These are phyloP conservation scores for Leccinum fallax DNA, from an alignment of 1,284 basidiomycete species.

Conservation along the genomic window DNA sequence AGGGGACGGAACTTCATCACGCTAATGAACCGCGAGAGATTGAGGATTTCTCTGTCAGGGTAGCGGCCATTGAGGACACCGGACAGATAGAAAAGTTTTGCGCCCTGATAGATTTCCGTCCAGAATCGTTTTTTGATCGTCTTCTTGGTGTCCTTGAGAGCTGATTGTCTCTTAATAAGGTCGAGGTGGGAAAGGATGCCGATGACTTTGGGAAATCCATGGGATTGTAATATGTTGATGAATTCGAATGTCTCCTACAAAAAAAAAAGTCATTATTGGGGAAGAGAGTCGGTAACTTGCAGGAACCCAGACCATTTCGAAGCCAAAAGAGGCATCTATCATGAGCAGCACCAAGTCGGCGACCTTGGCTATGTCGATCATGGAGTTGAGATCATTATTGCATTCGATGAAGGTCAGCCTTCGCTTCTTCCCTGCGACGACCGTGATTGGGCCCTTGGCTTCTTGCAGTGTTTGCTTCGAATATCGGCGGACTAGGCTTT, in stretches of 20 bases:
- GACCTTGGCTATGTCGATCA: slow-evolving; percentile 98
- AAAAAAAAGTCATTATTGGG: slow-evolving; percentile 1
- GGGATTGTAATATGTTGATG: slow-evolving; percentile 94
- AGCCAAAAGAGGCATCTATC: slow-evolving; percentile 98
- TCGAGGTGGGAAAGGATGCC: slow-evolving; percentile 96
- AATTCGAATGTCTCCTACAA: slow-evolving; percentile 97
- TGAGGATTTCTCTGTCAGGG: slow-evolving; percentile 95
- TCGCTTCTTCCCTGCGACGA: slow-evolving; percentile 92
- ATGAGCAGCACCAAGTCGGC: slow-evolving; percentile 96
- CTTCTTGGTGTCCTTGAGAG: slow-evolving; percentile 92
- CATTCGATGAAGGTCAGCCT: slow-evolving; percentile 96
- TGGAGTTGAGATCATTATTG: slow-evolving; percentile 96
- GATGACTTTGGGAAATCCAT: slow-evolving; percentile 98
- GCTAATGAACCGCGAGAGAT: slow-evolving; percentile 93
- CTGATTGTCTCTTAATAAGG: slow-evolving; percentile 91
- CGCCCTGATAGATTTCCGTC: slow-evolving; percentile 99
- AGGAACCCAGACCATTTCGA: slow-evolving; percentile 84
- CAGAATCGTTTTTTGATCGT: slow-evolving; percentile 98
- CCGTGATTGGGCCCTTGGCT: slow-evolving; percentile 92
- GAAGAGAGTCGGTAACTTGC: fast-evolving
- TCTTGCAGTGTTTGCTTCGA: slow-evolving; percentile 94
- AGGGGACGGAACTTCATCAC: slow-evolving; percentile 99
- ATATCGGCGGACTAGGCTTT: slow-evolving; percentile 89
- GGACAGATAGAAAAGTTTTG: slow-evolving; percentile 97
- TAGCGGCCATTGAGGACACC: slow-evolving; percentile 98